These are phyloP conservation scores for Globisporangium parvum DNA, from an alignment of 352 stramenopile species.

Conservation along the genomic window DNA sequence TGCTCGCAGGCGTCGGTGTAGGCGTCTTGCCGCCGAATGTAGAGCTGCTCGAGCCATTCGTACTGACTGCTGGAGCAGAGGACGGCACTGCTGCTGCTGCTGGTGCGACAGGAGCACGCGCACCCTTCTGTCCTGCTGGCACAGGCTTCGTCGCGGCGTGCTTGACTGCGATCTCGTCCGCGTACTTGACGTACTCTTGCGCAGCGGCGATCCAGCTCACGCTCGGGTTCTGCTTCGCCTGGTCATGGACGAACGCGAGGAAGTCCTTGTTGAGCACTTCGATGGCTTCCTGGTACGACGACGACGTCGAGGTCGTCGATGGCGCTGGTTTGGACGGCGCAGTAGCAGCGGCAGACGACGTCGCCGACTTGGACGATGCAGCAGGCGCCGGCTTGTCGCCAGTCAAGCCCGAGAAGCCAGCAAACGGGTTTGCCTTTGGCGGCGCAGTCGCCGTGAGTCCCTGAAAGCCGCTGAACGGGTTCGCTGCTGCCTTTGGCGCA, in stretches of 20 bases:
- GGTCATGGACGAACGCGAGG: conserved; percentile 57
- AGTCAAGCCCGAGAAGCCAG: conserved; percentile 55
- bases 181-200: conserved; percentile 76
- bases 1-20: not conserved
- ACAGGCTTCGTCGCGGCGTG: conserved; percentile 59
- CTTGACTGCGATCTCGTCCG: conserved; percentile 47
- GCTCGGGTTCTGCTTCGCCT: conserved; percentile 61
- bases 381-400: conserved; percentile 11
- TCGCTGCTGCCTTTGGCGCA: conserved; percentile 11
- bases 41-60: not conserved
- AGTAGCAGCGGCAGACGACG: not conserved
- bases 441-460: conserved; percentile 23
- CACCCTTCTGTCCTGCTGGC: conserved; percentile 22
- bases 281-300: conserved; percentile 70
- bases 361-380: conserved; percentile 1
- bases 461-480: conserved; percentile 46
- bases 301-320: conserved; percentile 3
- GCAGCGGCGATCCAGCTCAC: conserved; percentile 57
- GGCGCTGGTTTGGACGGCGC: not conserved
- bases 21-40: not conserved
- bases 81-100: not conserved
- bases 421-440: conserved; percentile 47
- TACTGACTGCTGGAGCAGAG: not conserved
- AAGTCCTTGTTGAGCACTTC: conserved; percentile 81
- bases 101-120: not conserved